A percentile compares a stretch with the other conserved stretches of the same genome.
Evolutionary conservation across 352 stramenopile species (phyloP).

Genomic region (Phytopythium aichiense): DNA sequence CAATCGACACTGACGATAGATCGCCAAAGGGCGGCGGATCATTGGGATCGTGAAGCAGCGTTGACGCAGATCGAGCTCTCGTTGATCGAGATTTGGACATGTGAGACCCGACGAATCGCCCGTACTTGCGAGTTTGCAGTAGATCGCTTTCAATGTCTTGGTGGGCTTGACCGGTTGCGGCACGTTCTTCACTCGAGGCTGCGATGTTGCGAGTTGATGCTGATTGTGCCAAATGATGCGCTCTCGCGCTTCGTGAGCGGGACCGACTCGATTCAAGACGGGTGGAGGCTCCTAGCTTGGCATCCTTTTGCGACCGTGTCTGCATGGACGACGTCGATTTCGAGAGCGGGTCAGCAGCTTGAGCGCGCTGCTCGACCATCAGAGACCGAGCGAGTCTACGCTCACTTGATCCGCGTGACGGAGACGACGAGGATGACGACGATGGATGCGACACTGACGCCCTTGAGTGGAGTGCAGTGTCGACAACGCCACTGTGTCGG

Average conservation of each 20-base stretch:
- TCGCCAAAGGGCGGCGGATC: slow-evolving; percentile 45
- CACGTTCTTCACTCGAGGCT: not conserved
- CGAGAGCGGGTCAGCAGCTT: not conserved
- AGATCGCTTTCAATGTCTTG: slow-evolving; percentile 14
- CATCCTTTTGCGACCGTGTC: not conserved
- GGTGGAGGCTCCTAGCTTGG: no score
- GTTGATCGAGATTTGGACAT: slow-evolving; percentile 4
- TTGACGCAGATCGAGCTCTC: not conserved
- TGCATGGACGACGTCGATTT: slow-evolving; percentile 4
- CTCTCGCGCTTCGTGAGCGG: not conserved
- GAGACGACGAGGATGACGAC: slow-evolving; percentile 3
- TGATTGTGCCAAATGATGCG: not conserved
- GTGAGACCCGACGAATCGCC: slow-evolving; percentile 26
- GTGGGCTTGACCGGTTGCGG: no score
- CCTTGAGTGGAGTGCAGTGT: not conserved
- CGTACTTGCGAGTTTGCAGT: slow-evolving; percentile 35
- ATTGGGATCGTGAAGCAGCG: not conserved
- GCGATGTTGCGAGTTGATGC: no score
- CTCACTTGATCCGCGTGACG: slow-evolving; percentile 8
- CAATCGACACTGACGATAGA: slow-evolving; percentile 67
- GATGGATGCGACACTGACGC: not conserved
- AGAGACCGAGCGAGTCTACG: slow-evolving; percentile 11
- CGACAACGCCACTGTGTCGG: slow-evolving; percentile 6
- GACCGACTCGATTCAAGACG: not conserved
- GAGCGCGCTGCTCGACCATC: slow-evolving; percentile 8